Evolutionary conservation across 305 asterid species (phyloP).

Genomic region (Rubia tinctorum): DNA sequence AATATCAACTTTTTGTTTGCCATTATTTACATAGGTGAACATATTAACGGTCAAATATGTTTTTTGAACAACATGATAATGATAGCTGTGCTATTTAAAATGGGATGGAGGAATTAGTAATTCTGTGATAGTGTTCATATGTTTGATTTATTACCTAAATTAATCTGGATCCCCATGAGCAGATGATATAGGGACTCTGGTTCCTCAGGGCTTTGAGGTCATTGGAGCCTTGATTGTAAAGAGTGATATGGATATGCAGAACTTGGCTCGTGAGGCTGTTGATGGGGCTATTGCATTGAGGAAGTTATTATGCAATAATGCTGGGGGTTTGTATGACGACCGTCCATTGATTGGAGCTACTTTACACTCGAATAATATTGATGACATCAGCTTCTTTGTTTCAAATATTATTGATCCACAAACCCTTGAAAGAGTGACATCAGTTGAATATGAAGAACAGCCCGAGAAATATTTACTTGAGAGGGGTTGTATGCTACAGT

Average conservation of each 20-base stretch:
- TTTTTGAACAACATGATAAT: too few relatives aligned
- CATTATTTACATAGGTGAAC: too few relatives aligned
- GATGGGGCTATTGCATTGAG: slow-evolving; percentile 47
- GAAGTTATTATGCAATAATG: slow-evolving; percentile 35
- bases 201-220: slow-evolving; percentile 80
- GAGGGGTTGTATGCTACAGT: slow-evolving; percentile 62
- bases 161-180: slow-evolving; percentile 12
- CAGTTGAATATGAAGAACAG: slow-evolving; percentile 52
- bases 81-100: too few relatives aligned
- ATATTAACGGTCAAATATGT: too few relatives aligned
- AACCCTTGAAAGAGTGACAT: slow-evolving; percentile 40
- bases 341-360: slow-evolving; percentile 57
- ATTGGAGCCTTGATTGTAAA: slow-evolving; percentile 65
- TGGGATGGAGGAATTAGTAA: too few relatives aligned
- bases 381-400: slow-evolving; percentile 53
- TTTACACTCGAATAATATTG: slow-evolving; percentile 40
- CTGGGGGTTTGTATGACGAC: slow-evolving; percentile 22
- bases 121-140: not conserved
- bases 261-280: slow-evolving; percentile 46
- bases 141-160: not conserved
- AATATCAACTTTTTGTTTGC: too few relatives aligned
- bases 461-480: slow-evolving; percentile 73
- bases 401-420: slow-evolving; percentile 35
- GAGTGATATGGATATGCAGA: slow-evolving; percentile 31
- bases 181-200: slow-evolving; percentile 70